Conservation (phyloP, 805 yeast species). For the Candida qinlingensis region DNA sequence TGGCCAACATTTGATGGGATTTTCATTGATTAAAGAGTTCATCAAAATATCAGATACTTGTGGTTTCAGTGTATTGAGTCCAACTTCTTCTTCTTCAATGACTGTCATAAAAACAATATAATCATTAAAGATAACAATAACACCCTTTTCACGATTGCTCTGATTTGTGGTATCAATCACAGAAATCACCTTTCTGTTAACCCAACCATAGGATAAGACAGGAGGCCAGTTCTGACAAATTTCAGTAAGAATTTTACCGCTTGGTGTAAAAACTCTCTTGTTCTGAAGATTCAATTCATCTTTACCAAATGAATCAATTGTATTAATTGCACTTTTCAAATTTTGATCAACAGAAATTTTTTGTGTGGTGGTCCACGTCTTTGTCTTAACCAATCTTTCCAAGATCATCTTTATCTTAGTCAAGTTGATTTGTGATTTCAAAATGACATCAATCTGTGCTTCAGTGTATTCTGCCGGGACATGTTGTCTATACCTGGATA, state of each 20-base stretch:
- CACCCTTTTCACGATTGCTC: slow-evolving; percentile 34
- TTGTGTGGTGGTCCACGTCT: slow-evolving; percentile 35
- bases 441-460: slow-evolving; percentile 51
- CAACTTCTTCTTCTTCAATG: slow-evolving; percentile 19
- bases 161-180: slow-evolving; percentile 47
- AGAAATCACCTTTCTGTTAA: slow-evolving; percentile 78
- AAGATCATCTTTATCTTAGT: slow-evolving; percentile 66
- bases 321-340: slow-evolving; percentile 50
- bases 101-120: slow-evolving; percentile 58
- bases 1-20: slow-evolving; percentile 69
- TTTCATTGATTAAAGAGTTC: slow-evolving; percentile 86
- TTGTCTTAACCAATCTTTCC: slow-evolving; percentile 49
- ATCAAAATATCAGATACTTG: slow-evolving; percentile 74
- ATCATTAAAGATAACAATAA: slow-evolving; percentile 79
- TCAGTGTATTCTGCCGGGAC: slow-evolving; percentile 36
- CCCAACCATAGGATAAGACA: slow-evolving; percentile 84
- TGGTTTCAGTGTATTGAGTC: slow-evolving; percentile 33
- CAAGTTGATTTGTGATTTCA: slow-evolving; percentile 67
- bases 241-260: slow-evolving; percentile 84
- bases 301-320: slow-evolving; percentile 79
- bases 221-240: slow-evolving; percentile 84
- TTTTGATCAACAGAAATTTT: slow-evolving; percentile 30
- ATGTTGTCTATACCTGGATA: slow-evolving; percentile 29
- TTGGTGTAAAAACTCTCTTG: slow-evolving; percentile 78
- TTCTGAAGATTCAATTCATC: slow-evolving; percentile 45